Evolutionary conservation across 805 yeast species (phyloP).

Genomic region (Schwanniomyces polymorphus): DNA sequence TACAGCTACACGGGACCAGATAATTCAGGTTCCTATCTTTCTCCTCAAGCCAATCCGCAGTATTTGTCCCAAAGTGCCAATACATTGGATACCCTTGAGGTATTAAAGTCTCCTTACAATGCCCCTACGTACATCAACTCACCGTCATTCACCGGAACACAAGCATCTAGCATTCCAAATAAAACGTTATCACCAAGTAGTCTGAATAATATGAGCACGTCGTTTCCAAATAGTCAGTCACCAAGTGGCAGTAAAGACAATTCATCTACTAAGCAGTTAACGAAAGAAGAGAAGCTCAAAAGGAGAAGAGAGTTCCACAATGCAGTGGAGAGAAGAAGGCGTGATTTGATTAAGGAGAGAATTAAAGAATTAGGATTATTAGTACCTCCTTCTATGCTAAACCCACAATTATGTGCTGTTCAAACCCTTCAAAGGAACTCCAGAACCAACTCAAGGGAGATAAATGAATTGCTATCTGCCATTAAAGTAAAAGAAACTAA

Average conservation of each 20-base stretch:
- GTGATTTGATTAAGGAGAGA: conserved; percentile 87
- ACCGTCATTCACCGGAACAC: conserved; percentile 25
- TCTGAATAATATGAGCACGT: conserved; percentile 23
- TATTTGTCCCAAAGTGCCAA: conserved; percentile 32
- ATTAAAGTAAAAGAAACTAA: conserved; percentile 62
- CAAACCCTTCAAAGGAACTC: conserved; percentile 39
- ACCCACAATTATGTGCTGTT: conserved; percentile 44
- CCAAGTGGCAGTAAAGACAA: conserved; percentile 8
- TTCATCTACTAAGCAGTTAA: conserved; percentile 33
- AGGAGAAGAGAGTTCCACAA: conserved; percentile 88
- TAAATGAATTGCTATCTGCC: conserved; percentile 34
- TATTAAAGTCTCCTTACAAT: conserved; percentile 32
- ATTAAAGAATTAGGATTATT: conserved; percentile 80
- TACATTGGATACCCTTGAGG: conserved; percentile 28
- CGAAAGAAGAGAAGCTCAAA: conserved; percentile 69
- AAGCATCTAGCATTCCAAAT: conserved; percentile 23
- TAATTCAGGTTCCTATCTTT: conserved; percentile 28
- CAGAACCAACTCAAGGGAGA: conserved; percentile 27
- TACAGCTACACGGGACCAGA: conserved; percentile 16
- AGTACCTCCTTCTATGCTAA: conserved; percentile 73
- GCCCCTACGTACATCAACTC: conserved; percentile 32
- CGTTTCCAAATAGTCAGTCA: conserved; percentile 23
- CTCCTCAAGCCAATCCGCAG: conserved; percentile 31
- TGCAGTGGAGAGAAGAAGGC: conserved; percentile 88
- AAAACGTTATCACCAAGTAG: conserved; percentile 26